These are phyloP conservation scores for Saraca asoca DNA, from an alignment of 331 rosid species.

Conservation along the genomic window DNA sequence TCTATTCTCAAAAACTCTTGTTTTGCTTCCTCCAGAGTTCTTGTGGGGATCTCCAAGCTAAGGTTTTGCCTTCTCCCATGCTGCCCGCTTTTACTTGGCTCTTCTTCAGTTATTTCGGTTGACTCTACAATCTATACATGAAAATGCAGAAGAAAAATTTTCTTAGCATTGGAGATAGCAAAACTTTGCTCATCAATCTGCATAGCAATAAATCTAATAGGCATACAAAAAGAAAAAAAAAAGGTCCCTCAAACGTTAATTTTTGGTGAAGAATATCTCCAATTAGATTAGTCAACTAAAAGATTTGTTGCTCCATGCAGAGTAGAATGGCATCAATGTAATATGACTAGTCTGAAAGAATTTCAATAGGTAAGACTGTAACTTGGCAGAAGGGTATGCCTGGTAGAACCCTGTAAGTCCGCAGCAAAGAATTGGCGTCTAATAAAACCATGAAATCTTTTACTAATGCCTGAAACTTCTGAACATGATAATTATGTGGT, in stretches of 20 bases:
- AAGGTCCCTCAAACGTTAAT: conserved; percentile 28
- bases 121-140: conserved; percentile 41
- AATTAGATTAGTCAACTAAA: background rate
- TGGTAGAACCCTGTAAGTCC: conserved; percentile 11
- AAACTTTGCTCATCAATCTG: background rate
- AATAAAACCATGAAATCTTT: conserved; percentile 19
- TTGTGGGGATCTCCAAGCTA: conserved; percentile 43
- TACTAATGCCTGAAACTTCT: no score
- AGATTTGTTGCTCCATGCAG: conserved; percentile 3
- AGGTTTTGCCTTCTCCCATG: conserved; percentile 49
- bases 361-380: conserved; percentile 4
- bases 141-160: background rate
- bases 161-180: background rate
- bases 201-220: conserved; percentile 14
- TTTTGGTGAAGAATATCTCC: background rate
- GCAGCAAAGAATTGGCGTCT: conserved; percentile 23
- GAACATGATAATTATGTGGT: no score
- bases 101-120: conserved; percentile 64
- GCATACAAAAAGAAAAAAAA: conserved; percentile 31
- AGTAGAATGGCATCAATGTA: conserved; percentile 5
- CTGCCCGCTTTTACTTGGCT: conserved; percentile 29
- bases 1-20: conserved; percentile 57
- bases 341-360: conserved; percentile 27
- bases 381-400: background rate
- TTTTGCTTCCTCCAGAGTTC: conserved; percentile 42